Evolutionary conservation across 179 eudicot genomes (phyloP).

Genomic region (Heliamphora pulchella): DNA sequence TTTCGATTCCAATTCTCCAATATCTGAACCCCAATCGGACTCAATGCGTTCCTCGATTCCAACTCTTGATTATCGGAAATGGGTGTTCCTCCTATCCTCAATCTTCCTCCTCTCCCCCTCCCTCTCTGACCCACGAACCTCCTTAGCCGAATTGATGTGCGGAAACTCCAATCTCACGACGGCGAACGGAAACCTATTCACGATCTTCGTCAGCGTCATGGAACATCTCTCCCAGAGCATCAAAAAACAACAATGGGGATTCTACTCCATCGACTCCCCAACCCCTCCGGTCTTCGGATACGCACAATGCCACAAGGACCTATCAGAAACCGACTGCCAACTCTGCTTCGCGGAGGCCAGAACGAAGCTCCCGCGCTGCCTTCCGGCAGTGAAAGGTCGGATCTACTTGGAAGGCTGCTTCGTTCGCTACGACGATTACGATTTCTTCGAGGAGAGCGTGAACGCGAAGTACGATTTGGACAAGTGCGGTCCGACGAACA

Average conservation of each 20-base stretch:
- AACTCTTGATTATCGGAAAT: background rate
- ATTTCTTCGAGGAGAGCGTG: constrained; percentile 22
- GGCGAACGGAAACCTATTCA: background rate
- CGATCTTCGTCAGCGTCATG: constrained; percentile 7
- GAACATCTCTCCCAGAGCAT: constrained; percentile 2
- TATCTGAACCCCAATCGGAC: background rate
- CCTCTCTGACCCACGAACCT: constrained; percentile 10
- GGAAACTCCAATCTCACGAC: background rate
- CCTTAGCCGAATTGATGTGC: background rate
- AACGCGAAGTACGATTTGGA: constrained; percentile 12
- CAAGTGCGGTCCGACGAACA: constrained; percentile 13
- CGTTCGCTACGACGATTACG: constrained; percentile 28
- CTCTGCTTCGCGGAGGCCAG: constrained; percentile 38
- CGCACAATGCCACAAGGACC: constrained; percentile 30
- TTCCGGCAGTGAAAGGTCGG: constrained; percentile 24
- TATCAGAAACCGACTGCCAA: constrained; percentile 28
- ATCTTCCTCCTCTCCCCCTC: constrained; percentile 9
- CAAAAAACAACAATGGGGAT: constrained; percentile 4
- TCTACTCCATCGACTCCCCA: background rate
- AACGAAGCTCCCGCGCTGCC: constrained; percentile 30
- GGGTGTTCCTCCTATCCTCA: background rate
- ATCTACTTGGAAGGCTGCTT: constrained; percentile 38
- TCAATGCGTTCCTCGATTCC: constrained; percentile 4
- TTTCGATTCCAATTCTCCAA: too few species aligned
- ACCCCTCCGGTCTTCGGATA: constrained; percentile 18